Evolutionary conservation across 2,329 filamentous ascomycete species (phyloP).

Genomic region (Aspergillus pseudoglaucus): DNA sequence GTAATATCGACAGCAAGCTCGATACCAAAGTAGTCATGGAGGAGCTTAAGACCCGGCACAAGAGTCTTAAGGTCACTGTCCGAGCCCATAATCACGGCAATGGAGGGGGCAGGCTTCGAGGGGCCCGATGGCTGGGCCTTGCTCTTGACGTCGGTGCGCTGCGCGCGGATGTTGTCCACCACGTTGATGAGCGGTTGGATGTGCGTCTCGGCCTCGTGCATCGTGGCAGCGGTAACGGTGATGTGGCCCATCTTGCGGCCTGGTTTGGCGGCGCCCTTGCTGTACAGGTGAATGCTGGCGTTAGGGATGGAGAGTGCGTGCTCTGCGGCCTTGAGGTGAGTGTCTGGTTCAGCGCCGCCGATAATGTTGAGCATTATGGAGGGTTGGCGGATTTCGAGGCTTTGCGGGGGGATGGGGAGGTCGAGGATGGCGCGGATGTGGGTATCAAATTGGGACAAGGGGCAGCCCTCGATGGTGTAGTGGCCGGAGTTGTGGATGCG

Average conservation of each 20-base stretch:
- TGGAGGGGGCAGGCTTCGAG: conserved; percentile 28
- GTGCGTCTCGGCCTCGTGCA: conserved; percentile 61
- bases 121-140: conserved; percentile 24
- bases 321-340: conserved; percentile 55
- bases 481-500: conserved; percentile 88
- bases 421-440: conserved; percentile 80
- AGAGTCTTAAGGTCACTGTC: conserved; percentile 42
- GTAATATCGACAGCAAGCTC: conserved; percentile 42
- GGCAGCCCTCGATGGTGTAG: conserved; percentile 88
- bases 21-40: conserved; percentile 38
- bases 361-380: conserved; percentile 53
- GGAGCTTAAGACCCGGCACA: conserved; percentile 39
- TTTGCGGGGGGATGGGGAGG: conserved; percentile 52
- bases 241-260: conserved; percentile 94
- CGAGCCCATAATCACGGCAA: conserved; percentile 46
- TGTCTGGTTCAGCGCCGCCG: conserved; percentile 51
- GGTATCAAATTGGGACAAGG: conserved; percentile 84
- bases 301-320: conserved; percentile 53
- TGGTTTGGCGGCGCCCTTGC: conserved; percentile 75
- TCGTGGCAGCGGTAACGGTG: conserved; percentile 65
- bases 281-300: conserved; percentile 76
- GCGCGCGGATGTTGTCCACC: conserved; percentile 65
- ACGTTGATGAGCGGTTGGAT: conserved; percentile 69
- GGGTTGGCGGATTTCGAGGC: conserved; percentile 40
- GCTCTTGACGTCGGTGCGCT: conserved; percentile 38